These are phyloP conservation scores for Gaultheria prostrata DNA, from an alignment of 148 eudicot species.

Conservation along the genomic window DNA sequence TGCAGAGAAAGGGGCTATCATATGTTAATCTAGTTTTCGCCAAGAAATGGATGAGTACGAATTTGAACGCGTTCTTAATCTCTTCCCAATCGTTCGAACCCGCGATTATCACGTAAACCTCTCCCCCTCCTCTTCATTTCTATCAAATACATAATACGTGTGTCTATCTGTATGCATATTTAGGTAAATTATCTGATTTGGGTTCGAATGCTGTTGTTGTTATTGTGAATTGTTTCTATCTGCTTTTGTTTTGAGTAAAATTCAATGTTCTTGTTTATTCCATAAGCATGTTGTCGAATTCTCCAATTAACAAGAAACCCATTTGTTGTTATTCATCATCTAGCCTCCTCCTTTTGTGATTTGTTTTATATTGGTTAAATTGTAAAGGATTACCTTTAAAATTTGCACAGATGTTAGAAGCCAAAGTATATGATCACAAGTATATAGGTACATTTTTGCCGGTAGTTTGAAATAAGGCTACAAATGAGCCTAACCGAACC, in stretches of 20 bases:
- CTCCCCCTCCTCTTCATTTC: neutral
- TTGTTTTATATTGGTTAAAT: too few species aligned
- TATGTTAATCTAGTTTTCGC: neutral
- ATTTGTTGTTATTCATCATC: too few species aligned
- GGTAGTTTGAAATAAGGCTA: too few species aligned
- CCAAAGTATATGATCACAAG: too few species aligned
- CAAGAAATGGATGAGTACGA: slow-evolving; percentile 58
- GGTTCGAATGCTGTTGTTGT: neutral
- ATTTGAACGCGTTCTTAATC: slow-evolving; percentile 58
- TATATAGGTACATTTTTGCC: too few species aligned
- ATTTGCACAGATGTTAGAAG: too few species aligned
- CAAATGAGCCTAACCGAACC: too few species aligned
- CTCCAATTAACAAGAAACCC: neutral
- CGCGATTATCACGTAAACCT: slow-evolving; percentile 58
- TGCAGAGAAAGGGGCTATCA: too few species aligned
- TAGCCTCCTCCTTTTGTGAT: too few species aligned
- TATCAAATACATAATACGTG: neutral
- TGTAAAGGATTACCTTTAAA: too few species aligned
- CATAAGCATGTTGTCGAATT: neutral
- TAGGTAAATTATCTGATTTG: neutral
- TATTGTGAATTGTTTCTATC: neutral
- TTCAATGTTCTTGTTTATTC: neutral
- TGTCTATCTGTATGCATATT: neutral
- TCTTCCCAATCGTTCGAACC: slow-evolving; percentile 69
- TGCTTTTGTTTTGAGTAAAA: too few species aligned